Conservation (phyloP, 148 eudicot genomes). For the Agrostemma githago region DNA sequence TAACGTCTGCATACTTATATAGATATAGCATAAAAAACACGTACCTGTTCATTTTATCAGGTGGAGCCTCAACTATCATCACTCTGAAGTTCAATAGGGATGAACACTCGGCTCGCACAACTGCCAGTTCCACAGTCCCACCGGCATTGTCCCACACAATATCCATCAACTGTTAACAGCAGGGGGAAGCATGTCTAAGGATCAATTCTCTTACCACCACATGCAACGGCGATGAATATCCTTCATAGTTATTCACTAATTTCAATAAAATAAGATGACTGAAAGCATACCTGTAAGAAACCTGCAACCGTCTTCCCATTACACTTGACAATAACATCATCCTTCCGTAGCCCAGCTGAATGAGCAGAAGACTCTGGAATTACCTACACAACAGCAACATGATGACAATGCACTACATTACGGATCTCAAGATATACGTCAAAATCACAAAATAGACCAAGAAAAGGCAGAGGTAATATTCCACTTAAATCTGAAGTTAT, state of each 20-base stretch:
- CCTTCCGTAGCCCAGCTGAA: conserved; percentile 1
- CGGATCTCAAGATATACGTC: neutral
- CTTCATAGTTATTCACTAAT: neutral
- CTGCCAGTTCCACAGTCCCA: neutral
- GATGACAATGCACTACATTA: no score
- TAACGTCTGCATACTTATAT: neutral
- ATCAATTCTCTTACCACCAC: neutral
- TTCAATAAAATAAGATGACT: neutral
- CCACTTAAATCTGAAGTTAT: neutral
- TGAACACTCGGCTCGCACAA: conserved; percentile 1
- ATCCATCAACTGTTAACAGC: neutral
- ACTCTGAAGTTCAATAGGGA: neutral
- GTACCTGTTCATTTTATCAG: neutral
- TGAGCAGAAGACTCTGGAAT: conserved; percentile 16
- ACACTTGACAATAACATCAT: conserved; percentile 16
- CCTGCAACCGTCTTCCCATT: conserved; percentile 10
- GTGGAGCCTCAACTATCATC: neutral
- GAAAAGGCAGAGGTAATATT: neutral
- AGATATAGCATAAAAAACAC: neutral
- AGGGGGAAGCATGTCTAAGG: neutral
- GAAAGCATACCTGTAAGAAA: conserved; percentile 18
- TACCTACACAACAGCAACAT: conserved; percentile 1
- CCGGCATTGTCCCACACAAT: neutral
- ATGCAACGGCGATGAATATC: neutral
- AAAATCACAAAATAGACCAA: neutral